phyloP scores from a whole-genome alignment of 192 early-diverging fungal genomes.

The Rhizophagus prolifer region DNA sequence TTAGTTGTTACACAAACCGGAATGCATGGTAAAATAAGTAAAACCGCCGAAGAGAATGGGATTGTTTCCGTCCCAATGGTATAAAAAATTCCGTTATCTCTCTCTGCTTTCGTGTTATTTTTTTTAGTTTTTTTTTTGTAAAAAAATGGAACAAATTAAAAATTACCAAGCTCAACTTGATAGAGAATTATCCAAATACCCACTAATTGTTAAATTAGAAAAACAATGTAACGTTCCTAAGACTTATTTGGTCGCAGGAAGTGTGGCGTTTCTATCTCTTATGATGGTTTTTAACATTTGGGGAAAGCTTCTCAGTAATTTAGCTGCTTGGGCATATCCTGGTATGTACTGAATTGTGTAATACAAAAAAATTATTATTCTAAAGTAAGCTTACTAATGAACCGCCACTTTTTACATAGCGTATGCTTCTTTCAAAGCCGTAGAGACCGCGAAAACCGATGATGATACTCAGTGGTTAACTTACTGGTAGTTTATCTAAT shows the following conservation, averaged over 20 bases:
- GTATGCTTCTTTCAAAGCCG: constrained; percentile 88
- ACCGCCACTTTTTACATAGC: constrained; percentile 45
- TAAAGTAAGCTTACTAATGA: constrained; percentile 3
- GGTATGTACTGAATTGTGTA: constrained; percentile 36
- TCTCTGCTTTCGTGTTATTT: too few species aligned
- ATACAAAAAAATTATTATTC: neutral
- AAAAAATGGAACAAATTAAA: constrained; percentile 5
- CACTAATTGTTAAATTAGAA: constrained; percentile 68
- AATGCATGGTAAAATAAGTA: too few species aligned
- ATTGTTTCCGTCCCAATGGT: too few species aligned
- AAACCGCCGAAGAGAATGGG: too few species aligned
- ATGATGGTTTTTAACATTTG: constrained; percentile 91
- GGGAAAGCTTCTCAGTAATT: constrained; percentile 74
- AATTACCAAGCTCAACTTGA: constrained; percentile 61
- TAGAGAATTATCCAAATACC: constrained; percentile 69
- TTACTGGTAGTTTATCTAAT: constrained; percentile 66
- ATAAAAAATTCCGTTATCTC: too few species aligned
- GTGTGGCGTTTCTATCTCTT: constrained; percentile 57
- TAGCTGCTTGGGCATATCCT: constrained; percentile 93
- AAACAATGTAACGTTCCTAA: constrained; percentile 79
- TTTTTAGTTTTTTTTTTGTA: neutral
- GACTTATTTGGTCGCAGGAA: constrained; percentile 70
- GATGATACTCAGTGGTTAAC: constrained; percentile 89
- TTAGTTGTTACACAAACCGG: too few species aligned
- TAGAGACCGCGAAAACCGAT: constrained; percentile 75